These are phyloP conservation scores for Orobanche coerulescens DNA, from an alignment of 257 asterid species.

Conservation along the genomic window DNA sequence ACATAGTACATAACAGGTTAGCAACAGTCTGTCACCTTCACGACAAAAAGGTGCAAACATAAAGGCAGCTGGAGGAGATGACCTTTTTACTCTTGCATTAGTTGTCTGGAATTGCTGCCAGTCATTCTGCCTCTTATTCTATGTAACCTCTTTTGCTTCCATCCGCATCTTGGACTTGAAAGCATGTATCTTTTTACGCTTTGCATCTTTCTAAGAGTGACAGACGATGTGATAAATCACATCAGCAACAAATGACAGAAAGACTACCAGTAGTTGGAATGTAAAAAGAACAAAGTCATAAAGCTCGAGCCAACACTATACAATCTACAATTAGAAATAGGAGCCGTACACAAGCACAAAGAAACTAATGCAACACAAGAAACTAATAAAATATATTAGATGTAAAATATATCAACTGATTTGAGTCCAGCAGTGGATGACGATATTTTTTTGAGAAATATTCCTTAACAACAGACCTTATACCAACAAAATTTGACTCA, in stretches of 20 bases:
- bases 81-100: conserved; percentile 93
- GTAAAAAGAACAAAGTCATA: neutral
- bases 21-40: neutral
- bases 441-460: too few species aligned
- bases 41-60: neutral
- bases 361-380: too few species aligned
- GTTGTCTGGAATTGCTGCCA: conserved; percentile 99
- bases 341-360: neutral
- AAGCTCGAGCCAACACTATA: neutral
- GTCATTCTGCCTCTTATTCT: conserved; percentile 92
- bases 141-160: conserved; percentile 85
- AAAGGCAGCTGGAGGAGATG: conserved; percentile 1
- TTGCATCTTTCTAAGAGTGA: conserved; percentile 65
- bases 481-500: too few species aligned
- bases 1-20: neutral
- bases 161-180: conserved; percentile 91
- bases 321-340: neutral
- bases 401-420: too few species aligned
- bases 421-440: too few species aligned
- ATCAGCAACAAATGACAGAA: neutral
- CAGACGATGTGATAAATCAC: neutral
- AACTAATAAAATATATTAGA: too few species aligned
- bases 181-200: conserved; percentile 82
- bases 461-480: too few species aligned
- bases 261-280: neutral